Conservation (phyloP, 2,329 filamentous ascomycete species). For the Fusarium gaditjirri region DNA sequence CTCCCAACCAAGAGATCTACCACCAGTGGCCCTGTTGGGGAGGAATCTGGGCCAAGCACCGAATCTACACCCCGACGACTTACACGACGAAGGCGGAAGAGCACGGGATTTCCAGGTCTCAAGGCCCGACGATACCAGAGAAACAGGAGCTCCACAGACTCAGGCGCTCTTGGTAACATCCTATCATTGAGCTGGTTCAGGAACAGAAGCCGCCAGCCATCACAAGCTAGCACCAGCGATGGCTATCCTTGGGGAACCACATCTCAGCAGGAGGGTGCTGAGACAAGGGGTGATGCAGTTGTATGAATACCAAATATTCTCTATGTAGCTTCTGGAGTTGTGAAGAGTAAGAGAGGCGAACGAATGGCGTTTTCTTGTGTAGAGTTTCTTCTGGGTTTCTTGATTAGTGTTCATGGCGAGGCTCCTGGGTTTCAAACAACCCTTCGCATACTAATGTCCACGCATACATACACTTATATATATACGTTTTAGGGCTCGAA, state of each 20-base stretch:
- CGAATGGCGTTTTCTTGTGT: conserved; percentile 35
- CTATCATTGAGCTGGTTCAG: conserved; percentile 68
- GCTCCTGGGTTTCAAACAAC: neutral
- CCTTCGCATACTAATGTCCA: neutral
- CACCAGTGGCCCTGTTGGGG: conserved; percentile 43
- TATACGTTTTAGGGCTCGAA: conserved; percentile 23
- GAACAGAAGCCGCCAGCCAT: conserved; percentile 35
- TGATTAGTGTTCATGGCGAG: conserved; percentile 10
- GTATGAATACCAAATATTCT: conserved; percentile 46
- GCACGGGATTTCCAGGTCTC: conserved; percentile 71
- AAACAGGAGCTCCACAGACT: conserved; percentile 55
- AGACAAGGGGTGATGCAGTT: conserved; percentile 43
- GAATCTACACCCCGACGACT: conserved; percentile 48
- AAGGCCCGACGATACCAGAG: conserved; percentile 60
- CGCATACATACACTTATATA: neutral
- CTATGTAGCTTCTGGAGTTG: conserved; percentile 25
- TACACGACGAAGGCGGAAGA: conserved; percentile 62
- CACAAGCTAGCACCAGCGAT: conserved; percentile 38
- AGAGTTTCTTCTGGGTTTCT: conserved; percentile 21
- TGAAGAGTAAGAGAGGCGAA: conserved; percentile 30
- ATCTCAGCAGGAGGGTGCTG: conserved; percentile 36
- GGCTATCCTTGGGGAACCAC: conserved; percentile 18
- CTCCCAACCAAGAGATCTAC: conserved; percentile 49
- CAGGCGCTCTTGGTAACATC: conserved; percentile 63
- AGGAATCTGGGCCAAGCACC: conserved; percentile 46